Conservation (phyloP, 805 yeast genomes). For the Candida ipomoeae region DNA sequence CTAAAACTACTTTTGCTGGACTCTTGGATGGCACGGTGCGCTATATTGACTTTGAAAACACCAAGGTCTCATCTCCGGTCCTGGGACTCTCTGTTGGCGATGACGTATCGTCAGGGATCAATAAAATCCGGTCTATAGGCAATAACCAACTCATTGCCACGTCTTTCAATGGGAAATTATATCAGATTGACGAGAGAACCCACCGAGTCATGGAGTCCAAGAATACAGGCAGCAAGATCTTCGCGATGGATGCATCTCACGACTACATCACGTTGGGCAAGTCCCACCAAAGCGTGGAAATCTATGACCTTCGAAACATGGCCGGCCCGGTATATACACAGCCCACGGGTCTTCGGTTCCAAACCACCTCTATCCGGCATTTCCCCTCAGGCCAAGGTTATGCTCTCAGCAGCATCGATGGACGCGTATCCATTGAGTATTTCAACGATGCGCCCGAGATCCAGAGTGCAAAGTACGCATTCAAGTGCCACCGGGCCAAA, state of each 20-base stretch:
- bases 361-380: constrained; percentile 52
- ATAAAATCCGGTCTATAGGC: constrained; percentile 11
- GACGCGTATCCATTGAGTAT: constrained; percentile 72
- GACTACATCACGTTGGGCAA: constrained; percentile 49
- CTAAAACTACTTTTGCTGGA: constrained; percentile 41
- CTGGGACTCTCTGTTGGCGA: not conserved
- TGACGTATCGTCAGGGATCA: constrained; percentile 15
- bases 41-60: constrained; percentile 48
- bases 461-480: constrained; percentile 56
- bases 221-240: constrained; percentile 46
- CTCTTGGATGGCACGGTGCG: constrained; percentile 53
- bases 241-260: constrained; percentile 55
- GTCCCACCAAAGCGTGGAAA: constrained; percentile 48
- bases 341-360: constrained; percentile 64
- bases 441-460: constrained; percentile 46
- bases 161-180: constrained; percentile 10
- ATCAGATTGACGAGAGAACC: constrained; percentile 13
- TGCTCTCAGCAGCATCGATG: constrained; percentile 74
- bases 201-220: constrained; percentile 6
- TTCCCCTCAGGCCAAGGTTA: constrained; percentile 55
- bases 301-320: constrained; percentile 53
- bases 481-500: constrained; percentile 67
- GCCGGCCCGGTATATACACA: constrained; percentile 44
- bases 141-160: constrained; percentile 18
- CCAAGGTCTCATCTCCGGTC: constrained; percentile 10